These are phyloP conservation scores for Vitis hybrid DNA, from an alignment of 177 flowering plant genomes.

Conservation along the genomic window DNA sequence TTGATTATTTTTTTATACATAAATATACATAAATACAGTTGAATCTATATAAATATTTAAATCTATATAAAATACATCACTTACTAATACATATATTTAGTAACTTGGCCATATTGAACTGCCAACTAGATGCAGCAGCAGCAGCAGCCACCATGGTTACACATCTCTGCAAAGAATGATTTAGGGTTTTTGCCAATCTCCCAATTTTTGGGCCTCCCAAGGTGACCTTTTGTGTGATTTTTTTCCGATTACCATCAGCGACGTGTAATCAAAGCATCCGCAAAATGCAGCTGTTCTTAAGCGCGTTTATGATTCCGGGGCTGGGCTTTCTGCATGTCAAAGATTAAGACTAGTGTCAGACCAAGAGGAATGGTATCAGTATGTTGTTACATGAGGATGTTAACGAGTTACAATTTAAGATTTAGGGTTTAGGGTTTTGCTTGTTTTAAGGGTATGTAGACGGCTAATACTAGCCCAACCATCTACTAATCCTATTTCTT, in stretches of 20 bases:
- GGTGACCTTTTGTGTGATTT: not conserved
- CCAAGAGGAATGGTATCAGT: not conserved
- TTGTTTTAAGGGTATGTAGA: no score
- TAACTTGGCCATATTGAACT: not conserved
- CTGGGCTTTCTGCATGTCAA: slow-evolving; percentile 5
- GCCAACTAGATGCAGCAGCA: not conserved
- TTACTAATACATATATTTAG: not conserved
- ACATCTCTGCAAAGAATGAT: not conserved
- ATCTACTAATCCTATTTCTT: no score
- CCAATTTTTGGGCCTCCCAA: not conserved
- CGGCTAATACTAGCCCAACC: no score
- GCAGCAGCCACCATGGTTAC: not conserved
- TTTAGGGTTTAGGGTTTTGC: not conserved
- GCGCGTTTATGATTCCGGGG: not conserved
- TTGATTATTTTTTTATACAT: no score
- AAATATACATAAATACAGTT: not conserved
- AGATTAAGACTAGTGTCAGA: no score
- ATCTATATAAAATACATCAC: not conserved
- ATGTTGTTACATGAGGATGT: no score
- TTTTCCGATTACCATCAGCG: not conserved
- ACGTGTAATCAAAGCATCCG: not conserved
- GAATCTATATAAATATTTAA: not conserved
- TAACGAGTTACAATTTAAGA: not conserved
- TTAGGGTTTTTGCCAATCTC: not conserved
- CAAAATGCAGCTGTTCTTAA: not conserved